These are phyloP conservation scores for Phialocephala subalpina DNA, from an alignment of 2,329 filamentous ascomycete genomes.

Conservation along the genomic window DNA sequence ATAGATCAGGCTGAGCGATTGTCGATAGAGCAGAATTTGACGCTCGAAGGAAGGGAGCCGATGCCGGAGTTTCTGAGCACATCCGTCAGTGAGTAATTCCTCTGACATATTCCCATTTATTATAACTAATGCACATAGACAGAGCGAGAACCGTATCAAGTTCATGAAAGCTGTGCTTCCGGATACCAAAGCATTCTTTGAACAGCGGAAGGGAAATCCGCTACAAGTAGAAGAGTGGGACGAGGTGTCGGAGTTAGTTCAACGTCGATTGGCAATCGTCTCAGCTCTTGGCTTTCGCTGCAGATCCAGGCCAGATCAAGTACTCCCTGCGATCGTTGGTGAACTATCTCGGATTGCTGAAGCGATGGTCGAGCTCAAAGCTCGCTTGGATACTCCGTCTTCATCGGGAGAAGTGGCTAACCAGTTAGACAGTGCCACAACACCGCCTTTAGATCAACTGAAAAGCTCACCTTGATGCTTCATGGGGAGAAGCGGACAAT, in stretches of 20 bases:
- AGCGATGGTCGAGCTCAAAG: not conserved
- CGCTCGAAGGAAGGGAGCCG: constrained; percentile 12
- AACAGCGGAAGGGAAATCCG: not conserved
- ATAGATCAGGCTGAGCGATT: constrained; percentile 8
- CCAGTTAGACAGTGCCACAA: not conserved
- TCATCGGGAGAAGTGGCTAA: not conserved
- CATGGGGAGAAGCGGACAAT: not conserved
- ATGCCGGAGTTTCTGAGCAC: constrained; percentile 18
- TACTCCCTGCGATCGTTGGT: not conserved
- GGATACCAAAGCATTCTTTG: not conserved
- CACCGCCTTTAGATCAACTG: no score
- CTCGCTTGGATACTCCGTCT: not conserved
- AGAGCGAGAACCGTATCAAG: not conserved
- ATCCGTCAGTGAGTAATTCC: constrained; percentile 17
- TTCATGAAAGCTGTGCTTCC: not conserved
- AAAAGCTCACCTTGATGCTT: not conserved
- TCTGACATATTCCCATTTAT: not conserved
- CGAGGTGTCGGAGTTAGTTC: not conserved
- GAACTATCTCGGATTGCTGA: not conserved
- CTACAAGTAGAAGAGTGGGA: not conserved
- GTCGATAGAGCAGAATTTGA: constrained; percentile 5
- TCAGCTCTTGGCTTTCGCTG: not conserved
- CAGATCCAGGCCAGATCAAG: not conserved
- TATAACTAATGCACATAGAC: not conserved
- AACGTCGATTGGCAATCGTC: not conserved